Conservation (phyloP, 179 eudicot genomes). For the Gypsophila paniculata region DNA sequence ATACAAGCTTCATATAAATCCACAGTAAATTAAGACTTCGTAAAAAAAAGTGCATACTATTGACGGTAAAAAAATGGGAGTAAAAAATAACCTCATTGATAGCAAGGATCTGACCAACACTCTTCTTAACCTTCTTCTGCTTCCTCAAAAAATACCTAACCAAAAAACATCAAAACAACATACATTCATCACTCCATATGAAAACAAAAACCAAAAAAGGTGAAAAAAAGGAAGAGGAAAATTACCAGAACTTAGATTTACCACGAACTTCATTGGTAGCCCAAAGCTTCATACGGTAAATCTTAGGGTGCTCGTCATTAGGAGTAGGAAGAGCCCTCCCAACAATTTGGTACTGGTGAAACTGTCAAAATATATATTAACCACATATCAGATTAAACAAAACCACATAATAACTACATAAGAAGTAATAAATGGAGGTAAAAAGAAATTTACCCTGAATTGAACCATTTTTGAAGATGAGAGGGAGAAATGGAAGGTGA, state of each 20-base stretch:
- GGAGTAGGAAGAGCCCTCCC: conserved; percentile 85
- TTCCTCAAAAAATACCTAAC: conserved; percentile 83
- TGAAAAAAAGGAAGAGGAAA: neutral
- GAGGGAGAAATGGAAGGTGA: no score
- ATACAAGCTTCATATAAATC: no score
- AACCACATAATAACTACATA: neutral
- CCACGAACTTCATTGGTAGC: conserved; percentile 89
- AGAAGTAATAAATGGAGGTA: neutral
- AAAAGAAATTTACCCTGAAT: conserved; percentile 30
- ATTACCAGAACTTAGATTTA: conserved; percentile 82
- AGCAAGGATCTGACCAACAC: conserved; percentile 80
- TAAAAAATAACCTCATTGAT: conserved; percentile 52
- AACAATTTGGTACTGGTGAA: conserved; percentile 82
- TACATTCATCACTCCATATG: neutral
- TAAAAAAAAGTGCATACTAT: no score
- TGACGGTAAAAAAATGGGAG: no score
- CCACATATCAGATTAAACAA: neutral
- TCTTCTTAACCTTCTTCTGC: conserved; percentile 86
- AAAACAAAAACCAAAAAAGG: neutral
- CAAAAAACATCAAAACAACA: neutral
- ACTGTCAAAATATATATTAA: conserved; percentile 28
- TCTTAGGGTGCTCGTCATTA: conserved; percentile 65
- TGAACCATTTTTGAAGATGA: conserved; percentile 36
- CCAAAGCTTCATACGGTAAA: conserved; percentile 92
- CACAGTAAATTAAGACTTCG: no score